Evolutionary conservation across 345 rosid species (phyloP).

Genomic region (Citrus reticulata): DNA sequence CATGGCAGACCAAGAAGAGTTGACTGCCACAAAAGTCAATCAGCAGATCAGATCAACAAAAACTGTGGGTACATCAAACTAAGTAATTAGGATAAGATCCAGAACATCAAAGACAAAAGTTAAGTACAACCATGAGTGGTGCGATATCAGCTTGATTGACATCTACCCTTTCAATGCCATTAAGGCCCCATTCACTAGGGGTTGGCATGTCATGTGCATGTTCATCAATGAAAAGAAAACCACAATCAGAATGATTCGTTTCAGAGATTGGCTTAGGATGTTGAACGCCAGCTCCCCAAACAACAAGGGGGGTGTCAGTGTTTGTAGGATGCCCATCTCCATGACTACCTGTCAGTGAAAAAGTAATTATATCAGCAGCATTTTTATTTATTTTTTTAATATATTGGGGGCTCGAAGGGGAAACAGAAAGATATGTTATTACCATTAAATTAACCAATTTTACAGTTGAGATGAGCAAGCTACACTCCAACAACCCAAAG

Average conservation of each 20-base stretch:
- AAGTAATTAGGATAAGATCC: neutral
- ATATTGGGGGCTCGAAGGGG: neutral
- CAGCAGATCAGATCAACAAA: constrained; percentile 18
- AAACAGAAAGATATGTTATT: neutral
- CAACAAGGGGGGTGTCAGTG: constrained; percentile 96
- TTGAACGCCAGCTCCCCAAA: constrained; percentile 92
- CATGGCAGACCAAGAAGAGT: constrained; percentile 86
- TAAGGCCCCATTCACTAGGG: constrained; percentile 79
- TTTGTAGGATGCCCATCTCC: constrained; percentile 95
- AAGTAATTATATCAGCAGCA: constrained; percentile 17
- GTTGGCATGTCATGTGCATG: constrained; percentile 85
- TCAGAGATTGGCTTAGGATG: constrained; percentile 53
- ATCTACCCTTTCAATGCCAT: constrained; percentile 80
- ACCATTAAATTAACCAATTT: neutral
- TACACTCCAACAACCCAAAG: neutral
- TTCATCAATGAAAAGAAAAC: constrained; percentile 67
- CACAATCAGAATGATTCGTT: constrained; percentile 49
- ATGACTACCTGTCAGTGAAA: constrained; percentile 67
- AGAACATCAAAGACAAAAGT: constrained; percentile 1
- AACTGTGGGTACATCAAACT: constrained; percentile 3
- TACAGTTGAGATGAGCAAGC: neutral
- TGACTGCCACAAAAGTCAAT: constrained; percentile 52
- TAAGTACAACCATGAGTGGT: constrained; percentile 69
- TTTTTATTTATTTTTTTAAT: too few species aligned
- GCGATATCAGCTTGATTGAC: constrained; percentile 99